phyloP scores from a whole-genome alignment of 352 stramenopile genomes.

The Phytophthora palmivora region DNA sequence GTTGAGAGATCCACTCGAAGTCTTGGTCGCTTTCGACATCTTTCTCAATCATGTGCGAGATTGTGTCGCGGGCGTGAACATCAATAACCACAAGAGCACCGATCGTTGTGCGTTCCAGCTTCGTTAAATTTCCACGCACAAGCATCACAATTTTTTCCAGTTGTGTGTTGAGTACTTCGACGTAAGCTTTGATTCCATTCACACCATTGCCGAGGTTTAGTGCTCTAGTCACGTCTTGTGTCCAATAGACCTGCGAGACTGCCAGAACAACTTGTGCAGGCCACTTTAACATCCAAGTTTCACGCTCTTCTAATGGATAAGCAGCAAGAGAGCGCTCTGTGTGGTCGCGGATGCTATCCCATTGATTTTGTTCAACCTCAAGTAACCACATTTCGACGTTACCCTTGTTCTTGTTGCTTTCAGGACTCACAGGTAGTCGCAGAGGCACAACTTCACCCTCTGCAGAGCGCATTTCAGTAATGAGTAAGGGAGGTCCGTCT shows the following conservation, averaged over 20 bases:
- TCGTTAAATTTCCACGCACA: conserved; percentile 91
- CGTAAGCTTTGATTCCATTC: conserved; percentile 76
- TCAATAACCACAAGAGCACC: conserved; percentile 94
- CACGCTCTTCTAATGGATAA: conserved; percentile 81
- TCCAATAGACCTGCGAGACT: conserved; percentile 95
- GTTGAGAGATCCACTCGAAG: conserved; percentile 94
- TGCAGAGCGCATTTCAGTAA: conserved; percentile 94
- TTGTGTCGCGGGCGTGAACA: conserved; percentile 92
- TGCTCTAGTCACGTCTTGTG: conserved; percentile 89
- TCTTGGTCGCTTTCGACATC: conserved; percentile 89
- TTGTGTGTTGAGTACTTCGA: conserved; percentile 86
- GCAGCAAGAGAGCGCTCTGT: conserved; percentile 88
- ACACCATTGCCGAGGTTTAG: conserved; percentile 76
- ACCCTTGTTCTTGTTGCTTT: conserved; percentile 93
- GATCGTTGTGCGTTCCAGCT: conserved; percentile 93
- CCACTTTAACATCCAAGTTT: conserved; percentile 94
- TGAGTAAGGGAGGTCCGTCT: conserved; percentile 77
- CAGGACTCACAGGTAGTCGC: conserved; percentile 85
- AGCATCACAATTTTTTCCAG: conserved; percentile 92
- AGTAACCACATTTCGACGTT: conserved; percentile 96
- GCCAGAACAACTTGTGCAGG: conserved; percentile 94
- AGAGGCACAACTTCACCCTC: conserved; percentile 93
- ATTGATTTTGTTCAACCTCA: conserved; percentile 92
- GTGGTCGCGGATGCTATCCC: conserved; percentile 92
- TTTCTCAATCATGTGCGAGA: conserved; percentile 92